Evolutionary conservation across 331 rosid species (phyloP), one percentile per base, ranked within the genome.

Genomic region (Malus hybrid): DNA sequence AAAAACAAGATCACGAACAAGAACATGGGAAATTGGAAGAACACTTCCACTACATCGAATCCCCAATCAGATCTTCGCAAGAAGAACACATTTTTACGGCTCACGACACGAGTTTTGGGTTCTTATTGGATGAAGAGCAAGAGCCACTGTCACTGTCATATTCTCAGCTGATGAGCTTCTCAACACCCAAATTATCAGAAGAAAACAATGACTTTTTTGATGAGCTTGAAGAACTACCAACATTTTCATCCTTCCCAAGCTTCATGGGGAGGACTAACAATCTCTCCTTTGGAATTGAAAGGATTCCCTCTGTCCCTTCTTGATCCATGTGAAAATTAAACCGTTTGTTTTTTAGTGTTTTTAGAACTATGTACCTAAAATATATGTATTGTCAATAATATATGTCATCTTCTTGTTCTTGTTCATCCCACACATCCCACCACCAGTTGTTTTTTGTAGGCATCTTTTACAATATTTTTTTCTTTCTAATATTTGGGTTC

Each of bases 181-280:
- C 94, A 57, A 36, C 75, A 14, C 66, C 84, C 14, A 82, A 80
- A 69, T 78, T 85, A 68, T 77, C 85, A 42, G 89, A 93, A 83
- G 88, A 93, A 73, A 84, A 42, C 5, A 42, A 87, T 63, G 93
- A 91, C 33, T 86, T 88, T 76, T 93, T 88, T 79, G 97, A 93
- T 70, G 98, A 93, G 82, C 98, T 93, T 69, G 97, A 91, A 82
- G 98, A 93, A 82, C 75, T 93, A 6, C 97, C 97, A 63, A 86
- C 86, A 69, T 84, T 88, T 68, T 83, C 92, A 68, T 87, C 92
- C 64, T 84, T 88, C 75, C 76, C 87, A 60, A 76, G 88, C 72
- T 86, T 88, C 71, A 77, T 87, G 82, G 80, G 85, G 57, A 86
- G 86, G 81, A 42, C 48, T 10, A 53, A 18, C 20, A 81, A 73